phyloP scores from a whole-genome alignment of 306 rosid genomes.

The Mucuna pruriens region DNA sequence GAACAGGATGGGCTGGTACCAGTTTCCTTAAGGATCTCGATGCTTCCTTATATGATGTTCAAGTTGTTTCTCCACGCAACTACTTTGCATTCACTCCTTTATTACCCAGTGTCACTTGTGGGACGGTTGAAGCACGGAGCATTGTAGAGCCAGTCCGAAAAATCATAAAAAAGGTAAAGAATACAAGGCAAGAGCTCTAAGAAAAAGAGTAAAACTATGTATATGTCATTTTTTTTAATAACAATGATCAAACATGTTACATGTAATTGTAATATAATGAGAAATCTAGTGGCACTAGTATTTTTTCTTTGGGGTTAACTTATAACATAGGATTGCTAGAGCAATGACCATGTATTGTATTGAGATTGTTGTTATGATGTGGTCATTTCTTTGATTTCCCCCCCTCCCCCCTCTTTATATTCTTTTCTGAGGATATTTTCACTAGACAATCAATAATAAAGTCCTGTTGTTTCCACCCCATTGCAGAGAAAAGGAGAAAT shows the following conservation, averaged over 20 bases:
- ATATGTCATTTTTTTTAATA: not conserved
- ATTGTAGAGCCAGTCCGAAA: conserved; percentile 86
- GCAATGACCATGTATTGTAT: no score
- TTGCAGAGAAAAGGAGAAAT: conserved; percentile 76
- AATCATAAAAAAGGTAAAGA: conserved; percentile 72
- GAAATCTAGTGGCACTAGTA: no score
- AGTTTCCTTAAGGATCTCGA: conserved; percentile 87
- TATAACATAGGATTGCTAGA: no score
- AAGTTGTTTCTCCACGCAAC: conserved; percentile 86
- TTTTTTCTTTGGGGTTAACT: no score
- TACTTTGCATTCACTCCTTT: conserved; percentile 94
- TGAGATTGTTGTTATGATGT: no score
- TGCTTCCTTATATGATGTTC: conserved; percentile 74
- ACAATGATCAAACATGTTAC: conserved; percentile 20
- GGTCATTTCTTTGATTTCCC: no score
- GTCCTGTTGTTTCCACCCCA: not conserved
- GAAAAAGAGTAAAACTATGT: not conserved
- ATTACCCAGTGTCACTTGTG: conserved; percentile 90
- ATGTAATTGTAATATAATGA: not conserved
- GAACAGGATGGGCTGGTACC: conserved; percentile 97
- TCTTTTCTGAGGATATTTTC: no score
- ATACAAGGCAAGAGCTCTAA: conserved; percentile 12
- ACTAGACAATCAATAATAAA: not conserved
- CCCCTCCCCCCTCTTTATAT: no score
- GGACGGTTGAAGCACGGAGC: conserved; percentile 97